A percentile compares a stretch with the other conserved stretches of the same genome.
Evolutionary conservation across 225 moss, liverwort and hornwort genomes (phyloP).

Genomic region (Climacium dendroides): DNA sequence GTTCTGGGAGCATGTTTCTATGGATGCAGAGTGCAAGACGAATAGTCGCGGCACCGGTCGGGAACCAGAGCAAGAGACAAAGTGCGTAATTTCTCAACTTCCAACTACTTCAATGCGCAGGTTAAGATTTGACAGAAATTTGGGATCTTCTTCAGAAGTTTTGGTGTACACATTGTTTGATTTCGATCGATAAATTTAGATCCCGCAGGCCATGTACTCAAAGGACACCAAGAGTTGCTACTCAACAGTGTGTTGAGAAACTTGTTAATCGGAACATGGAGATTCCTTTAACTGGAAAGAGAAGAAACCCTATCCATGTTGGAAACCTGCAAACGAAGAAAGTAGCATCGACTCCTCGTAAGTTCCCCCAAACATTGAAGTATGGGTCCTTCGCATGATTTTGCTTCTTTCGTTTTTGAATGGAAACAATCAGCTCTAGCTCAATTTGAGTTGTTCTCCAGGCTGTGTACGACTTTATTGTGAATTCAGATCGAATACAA

Average conservation of each 20-base stretch:
- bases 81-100: background rate
- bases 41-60: background rate
- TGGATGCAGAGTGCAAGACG: slow-evolving; percentile 7
- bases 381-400: background rate
- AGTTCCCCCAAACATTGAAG: background rate
- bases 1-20: background rate
- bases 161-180: background rate
- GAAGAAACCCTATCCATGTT: slow-evolving; percentile 13
- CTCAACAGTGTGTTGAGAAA: background rate
- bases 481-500: background rate
- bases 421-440: background rate
- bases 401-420: background rate
- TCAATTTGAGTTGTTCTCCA: background rate
- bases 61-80: background rate
- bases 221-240: slow-evolving; percentile 1
- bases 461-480: background rate
- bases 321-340: slow-evolving; percentile 35
- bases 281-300: background rate
- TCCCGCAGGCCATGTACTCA: slow-evolving; percentile 4
- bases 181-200: background rate
- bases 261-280: background rate
- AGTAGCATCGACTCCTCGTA: slow-evolving; percentile 24
- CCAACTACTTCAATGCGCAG: background rate
- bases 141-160: background rate
- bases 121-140: background rate